These are phyloP conservation scores for Viola odorata DNA, from an alignment of 345 rosid species.

Conservation along the genomic window DNA sequence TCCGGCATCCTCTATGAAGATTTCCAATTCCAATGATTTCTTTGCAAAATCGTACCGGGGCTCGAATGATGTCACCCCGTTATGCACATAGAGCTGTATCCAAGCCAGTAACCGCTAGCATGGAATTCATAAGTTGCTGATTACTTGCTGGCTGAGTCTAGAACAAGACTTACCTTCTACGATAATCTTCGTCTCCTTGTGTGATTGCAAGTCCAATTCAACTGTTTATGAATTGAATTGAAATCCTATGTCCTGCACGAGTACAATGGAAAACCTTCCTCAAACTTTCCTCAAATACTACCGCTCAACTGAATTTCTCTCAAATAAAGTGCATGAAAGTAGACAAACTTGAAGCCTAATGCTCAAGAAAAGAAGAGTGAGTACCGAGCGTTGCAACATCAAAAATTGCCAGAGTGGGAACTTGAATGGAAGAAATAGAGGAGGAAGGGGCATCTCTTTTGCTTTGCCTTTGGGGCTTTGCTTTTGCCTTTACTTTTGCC, in stretches of 20 bases:
- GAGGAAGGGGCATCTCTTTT: too few relatives aligned
- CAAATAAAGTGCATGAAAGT: neutral
- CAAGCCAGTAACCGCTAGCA: constrained; percentile 65
- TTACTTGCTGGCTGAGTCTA: constrained; percentile 66
- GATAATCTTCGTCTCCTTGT: constrained; percentile 50
- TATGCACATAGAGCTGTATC: constrained; percentile 59
- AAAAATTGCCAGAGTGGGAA: neutral
- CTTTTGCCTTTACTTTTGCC: too few relatives aligned
- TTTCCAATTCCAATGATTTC: constrained; percentile 74
- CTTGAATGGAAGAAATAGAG: neutral
- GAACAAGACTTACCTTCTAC: constrained; percentile 49
- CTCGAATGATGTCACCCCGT: constrained; percentile 61
- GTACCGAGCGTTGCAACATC: neutral
- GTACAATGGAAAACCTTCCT: neutral
- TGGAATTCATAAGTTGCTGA: constrained; percentile 70
- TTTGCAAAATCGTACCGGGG: constrained; percentile 69
- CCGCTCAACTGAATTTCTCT: too few relatives aligned
- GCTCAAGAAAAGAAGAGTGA: neutral
- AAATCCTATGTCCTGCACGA: constrained; percentile 68
- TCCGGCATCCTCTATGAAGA: constrained; percentile 47
- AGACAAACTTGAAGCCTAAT: too few relatives aligned
- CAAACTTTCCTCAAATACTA: neutral
- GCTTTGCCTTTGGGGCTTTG: too few relatives aligned
- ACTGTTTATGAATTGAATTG: constrained; percentile 81
- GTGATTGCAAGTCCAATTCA: constrained; percentile 78